Evolutionary conservation across 2,329 filamentous ascomycete genomes (phyloP).

Genomic region (Bertia moriformis): DNA sequence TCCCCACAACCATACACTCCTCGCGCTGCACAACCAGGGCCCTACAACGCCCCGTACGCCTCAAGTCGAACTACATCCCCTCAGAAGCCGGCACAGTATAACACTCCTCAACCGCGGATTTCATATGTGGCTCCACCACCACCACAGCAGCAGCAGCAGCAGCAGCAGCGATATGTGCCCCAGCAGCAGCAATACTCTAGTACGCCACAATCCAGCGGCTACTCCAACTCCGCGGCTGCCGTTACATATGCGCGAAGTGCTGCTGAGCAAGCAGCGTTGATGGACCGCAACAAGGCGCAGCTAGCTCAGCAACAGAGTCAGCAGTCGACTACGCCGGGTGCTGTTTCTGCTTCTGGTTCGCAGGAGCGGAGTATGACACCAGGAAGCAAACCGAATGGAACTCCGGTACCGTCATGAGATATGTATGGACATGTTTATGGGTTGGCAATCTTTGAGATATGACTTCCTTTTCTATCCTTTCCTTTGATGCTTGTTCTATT

Average conservation of each 20-base stretch:
- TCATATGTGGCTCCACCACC: slow-evolving; percentile 15
- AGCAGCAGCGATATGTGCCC: slow-evolving; percentile 15
- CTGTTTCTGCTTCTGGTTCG: slow-evolving; percentile 9
- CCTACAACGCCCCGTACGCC: slow-evolving; percentile 10
- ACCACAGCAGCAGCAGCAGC: too few species aligned
- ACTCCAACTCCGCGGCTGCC: slow-evolving; percentile 17
- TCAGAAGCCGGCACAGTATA: slow-evolving; percentile 14
- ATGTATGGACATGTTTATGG: too few species aligned
- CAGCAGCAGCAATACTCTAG: slow-evolving; percentile 13
- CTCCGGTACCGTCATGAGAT: slow-evolving; percentile 4
- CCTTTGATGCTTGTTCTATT: too few species aligned
- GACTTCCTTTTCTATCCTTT: too few species aligned
- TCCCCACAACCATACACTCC: background rate
- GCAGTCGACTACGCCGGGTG: slow-evolving; percentile 13
- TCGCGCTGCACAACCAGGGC: slow-evolving; percentile 3
- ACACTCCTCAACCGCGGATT: slow-evolving; percentile 15
- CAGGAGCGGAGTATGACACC: slow-evolving; percentile 19
- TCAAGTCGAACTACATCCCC: slow-evolving; percentile 14
- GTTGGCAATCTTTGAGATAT: too few species aligned
- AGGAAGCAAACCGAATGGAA: slow-evolving; percentile 9
- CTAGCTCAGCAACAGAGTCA: slow-evolving; percentile 14
- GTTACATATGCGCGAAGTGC: slow-evolving; percentile 20
- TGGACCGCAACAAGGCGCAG: slow-evolving; percentile 21
- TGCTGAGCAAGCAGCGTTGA: slow-evolving; percentile 20
- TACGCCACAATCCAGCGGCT: slow-evolving; percentile 12